Evolutionary conservation across 2,329 filamentous ascomycete species (phyloP).

Genomic region (Fusarium robinianum): DNA sequence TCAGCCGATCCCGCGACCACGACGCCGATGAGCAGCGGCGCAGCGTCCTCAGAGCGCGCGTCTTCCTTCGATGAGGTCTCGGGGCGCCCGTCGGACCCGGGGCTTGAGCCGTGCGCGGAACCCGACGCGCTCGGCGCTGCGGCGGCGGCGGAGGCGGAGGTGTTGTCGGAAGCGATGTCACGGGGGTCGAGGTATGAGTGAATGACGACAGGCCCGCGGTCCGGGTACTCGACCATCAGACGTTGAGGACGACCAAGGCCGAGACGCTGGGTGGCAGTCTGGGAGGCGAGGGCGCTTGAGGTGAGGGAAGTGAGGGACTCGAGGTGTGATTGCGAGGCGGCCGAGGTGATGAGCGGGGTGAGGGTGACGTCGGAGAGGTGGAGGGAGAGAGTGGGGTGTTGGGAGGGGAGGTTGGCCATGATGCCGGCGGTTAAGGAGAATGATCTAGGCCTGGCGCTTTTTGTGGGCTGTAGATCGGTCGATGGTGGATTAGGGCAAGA

Average conservation of each 20-base stretch:
- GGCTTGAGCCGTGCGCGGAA: conserved; percentile 25
- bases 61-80: conserved; percentile 19
- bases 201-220: conserved; percentile 48
- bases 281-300: conserved; percentile 56
- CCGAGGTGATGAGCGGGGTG: conserved; percentile 61
- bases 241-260: conserved; percentile 59
- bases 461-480: too few species aligned
- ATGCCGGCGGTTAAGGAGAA: conserved; percentile 23
- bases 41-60: conserved; percentile 40
- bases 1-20: conserved; percentile 57
- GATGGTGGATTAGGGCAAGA: too few species aligned
- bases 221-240: conserved; percentile 61
- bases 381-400: conserved; percentile 57
- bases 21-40: conserved; percentile 59
- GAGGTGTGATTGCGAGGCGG: conserved; percentile 49
- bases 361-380: conserved; percentile 62
- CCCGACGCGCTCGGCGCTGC: conserved; percentile 14
- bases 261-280: conserved; percentile 57
- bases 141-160: conserved; percentile 15
- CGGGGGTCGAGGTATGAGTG: conserved; percentile 53
- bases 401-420: conserved; percentile 49
- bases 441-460: conserved; percentile 1
- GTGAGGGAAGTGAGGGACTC: conserved; percentile 58
- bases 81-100: conserved; percentile 19
- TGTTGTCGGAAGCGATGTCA: conserved; percentile 28